Evolutionary conservation across 768 basidiomycete species (phyloP).

Genomic region (Russula griseocarnosa): DNA sequence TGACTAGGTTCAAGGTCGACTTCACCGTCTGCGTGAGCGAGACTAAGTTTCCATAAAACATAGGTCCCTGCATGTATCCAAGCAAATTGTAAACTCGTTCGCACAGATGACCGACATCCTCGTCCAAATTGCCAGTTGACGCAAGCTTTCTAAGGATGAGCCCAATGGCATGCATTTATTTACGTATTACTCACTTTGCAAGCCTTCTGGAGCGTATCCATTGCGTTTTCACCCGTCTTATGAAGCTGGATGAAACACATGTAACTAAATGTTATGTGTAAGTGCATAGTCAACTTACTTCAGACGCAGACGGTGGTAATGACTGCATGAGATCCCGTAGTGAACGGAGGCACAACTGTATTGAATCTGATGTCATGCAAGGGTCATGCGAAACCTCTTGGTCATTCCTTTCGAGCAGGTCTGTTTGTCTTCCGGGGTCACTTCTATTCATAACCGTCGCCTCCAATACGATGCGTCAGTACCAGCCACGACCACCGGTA

Average conservation of each 20-base stretch:
- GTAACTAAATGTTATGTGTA: background rate
- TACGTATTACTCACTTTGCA: slow-evolving; percentile 12
- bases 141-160: background rate
- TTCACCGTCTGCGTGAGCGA: slow-evolving; percentile 6
- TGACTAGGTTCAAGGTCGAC: slow-evolving; percentile 4
- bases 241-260: background rate
- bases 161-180: background rate
- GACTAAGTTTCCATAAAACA: background rate
- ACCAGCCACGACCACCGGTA: background rate
- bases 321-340: slow-evolving; percentile 11
- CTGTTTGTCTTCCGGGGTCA: background rate
- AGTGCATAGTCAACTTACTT: background rate
- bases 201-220: slow-evolving; percentile 1
- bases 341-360: slow-evolving; percentile 7
- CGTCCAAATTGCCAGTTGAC: slow-evolving; percentile 5
- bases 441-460: background rate
- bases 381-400: background rate
- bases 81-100: slow-evolving; percentile 8
- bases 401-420: background rate
- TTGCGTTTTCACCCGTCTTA: background rate
- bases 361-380: slow-evolving; percentile 12
- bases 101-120: slow-evolving; percentile 8
- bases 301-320: background rate
- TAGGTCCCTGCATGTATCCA: slow-evolving; percentile 4
- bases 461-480: background rate